Evolutionary conservation across 768 basidiomycete species (phyloP), one percentile per base, ranked within the genome.

Genomic region (Suillus luteus): DNA sequence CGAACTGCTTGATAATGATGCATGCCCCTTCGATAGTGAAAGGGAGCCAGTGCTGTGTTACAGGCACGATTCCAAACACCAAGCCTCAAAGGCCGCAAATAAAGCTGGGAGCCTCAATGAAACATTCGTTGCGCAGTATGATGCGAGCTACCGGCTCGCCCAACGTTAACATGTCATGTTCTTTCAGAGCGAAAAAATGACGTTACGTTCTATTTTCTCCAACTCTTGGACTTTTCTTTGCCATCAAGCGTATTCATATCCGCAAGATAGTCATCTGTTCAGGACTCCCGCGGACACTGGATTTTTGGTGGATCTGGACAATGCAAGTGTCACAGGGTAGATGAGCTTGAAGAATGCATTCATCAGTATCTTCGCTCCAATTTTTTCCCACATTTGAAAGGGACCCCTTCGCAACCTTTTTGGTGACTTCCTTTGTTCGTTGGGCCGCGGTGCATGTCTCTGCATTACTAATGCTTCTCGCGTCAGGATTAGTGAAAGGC

Each of bases 371-470:
- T 33, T 54, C 31, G 17, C 17, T 19, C 3, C 51, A 10, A 33
- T 31, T 33, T 52, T 33, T 31, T 31, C 15, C 48, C 48, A 54
- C 31, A 54, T 54, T 10, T 51, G 49, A 54, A 54, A 54, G 52
- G 52, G 31, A 33, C 11, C 10, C n/a, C 19, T 19, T 33, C 5
- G 31, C 31, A n/a, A n/a, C 52, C 52, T 54, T 54, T n/a, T 33
- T 33, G 27, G 15, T 9, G 27, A 5, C 27, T 52, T 54, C 31
- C 52, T 54, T 54, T 54, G 52, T 54, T 33, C 31, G 33, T 19
- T 54, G 31, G 31, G 51, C 17, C 17, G 31, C 51, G 31, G 17
- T 52, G 17, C 4, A 52, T n/a, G 19, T 33, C 52, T 52, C 51
- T 33, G 51, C 31, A 4, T 17, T 52, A 52, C 17, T 17, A 33